Conservation (phyloP, 148 eudicot genomes). For the Diospyros kaki region DNA sequence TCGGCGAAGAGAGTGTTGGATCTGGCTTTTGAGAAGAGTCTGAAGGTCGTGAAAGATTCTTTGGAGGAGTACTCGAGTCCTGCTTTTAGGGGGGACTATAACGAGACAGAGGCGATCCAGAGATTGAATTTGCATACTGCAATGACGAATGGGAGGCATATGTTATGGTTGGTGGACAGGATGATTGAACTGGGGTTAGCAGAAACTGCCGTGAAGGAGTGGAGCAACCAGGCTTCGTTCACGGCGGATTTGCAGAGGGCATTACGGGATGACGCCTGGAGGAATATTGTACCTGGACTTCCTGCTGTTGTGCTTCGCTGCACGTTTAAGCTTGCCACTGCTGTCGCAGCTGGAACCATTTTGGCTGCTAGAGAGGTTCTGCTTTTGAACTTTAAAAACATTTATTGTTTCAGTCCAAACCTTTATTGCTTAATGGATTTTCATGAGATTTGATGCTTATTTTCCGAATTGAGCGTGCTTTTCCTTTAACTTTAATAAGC, state of each 20-base stretch:
- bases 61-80: conserved; percentile 93
- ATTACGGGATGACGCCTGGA: conserved; percentile 81
- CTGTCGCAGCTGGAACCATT: conserved; percentile 64
- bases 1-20: conserved; percentile 63
- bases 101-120: conserved; percentile 87
- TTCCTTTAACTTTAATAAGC: background rate
- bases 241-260: conserved; percentile 83
- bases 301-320: conserved; percentile 71
- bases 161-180: conserved; percentile 93
- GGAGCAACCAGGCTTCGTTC: conserved; percentile 75
- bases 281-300: conserved; percentile 78
- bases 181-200: conserved; percentile 91
- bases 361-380: conserved; percentile 72
- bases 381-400: conserved; percentile 1
- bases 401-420: background rate
- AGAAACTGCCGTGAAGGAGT: conserved; percentile 66
- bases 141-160: conserved; percentile 66
- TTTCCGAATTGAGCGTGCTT: background rate
- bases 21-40: conserved; percentile 46
- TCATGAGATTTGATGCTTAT: background rate
- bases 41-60: conserved; percentile 67
- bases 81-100: conserved; percentile 66
- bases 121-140: conserved; percentile 79
- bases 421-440: background rate
- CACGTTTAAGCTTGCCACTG: conserved; percentile 66